Percentiles rank a stretch among this genome's conserved stretches.
Evolutionary conservation across 768 basidiomycete genomes (phyloP).

Genomic region (Auriscalpium vulgare): DNA sequence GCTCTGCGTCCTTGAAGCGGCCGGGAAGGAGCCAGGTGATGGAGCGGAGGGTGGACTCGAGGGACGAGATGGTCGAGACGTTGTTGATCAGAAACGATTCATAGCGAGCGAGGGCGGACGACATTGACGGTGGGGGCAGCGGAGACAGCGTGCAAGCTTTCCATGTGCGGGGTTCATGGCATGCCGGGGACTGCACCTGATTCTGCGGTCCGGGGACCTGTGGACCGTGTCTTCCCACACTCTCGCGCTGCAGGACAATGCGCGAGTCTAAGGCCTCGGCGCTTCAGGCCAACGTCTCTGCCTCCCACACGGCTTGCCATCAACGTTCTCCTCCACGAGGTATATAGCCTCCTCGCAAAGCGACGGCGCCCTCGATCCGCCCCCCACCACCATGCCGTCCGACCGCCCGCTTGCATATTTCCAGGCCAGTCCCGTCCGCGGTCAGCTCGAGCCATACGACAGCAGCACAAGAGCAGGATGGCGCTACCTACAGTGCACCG

Average conservation of each 20-base stretch:
- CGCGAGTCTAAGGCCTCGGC: neutral
- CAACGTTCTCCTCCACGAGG: too few species aligned
- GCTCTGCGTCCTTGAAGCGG: slow-evolving; percentile 93
- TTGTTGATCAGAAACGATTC: slow-evolving; percentile 81
- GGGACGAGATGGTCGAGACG: slow-evolving; percentile 73
- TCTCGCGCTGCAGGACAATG: neutral
- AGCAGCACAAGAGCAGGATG: slow-evolving; percentile 45
- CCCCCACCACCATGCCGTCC: neutral
- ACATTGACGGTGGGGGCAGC: slow-evolving; percentile 34
- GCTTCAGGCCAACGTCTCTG: neutral
- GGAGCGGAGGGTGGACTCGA: slow-evolving; percentile 84
- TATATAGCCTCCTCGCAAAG: too few species aligned
- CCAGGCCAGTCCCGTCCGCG: slow-evolving; percentile 59
- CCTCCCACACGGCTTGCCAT: neutral
- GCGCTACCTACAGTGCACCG: slow-evolving; percentile 69
- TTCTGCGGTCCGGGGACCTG: neutral
- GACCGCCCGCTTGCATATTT: slow-evolving; percentile 39
- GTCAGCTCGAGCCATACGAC: slow-evolving; percentile 66
- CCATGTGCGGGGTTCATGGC: neutral
- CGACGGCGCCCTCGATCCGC: neutral
- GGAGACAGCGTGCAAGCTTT: neutral
- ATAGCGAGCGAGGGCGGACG: slow-evolving; percentile 60
- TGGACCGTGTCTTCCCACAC: neutral
- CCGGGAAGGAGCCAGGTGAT: slow-evolving; percentile 95
- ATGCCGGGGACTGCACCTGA: neutral